Conservation (phyloP, 1,284 basidiomycete genomes). For the Marasmius fiardii region DNA sequence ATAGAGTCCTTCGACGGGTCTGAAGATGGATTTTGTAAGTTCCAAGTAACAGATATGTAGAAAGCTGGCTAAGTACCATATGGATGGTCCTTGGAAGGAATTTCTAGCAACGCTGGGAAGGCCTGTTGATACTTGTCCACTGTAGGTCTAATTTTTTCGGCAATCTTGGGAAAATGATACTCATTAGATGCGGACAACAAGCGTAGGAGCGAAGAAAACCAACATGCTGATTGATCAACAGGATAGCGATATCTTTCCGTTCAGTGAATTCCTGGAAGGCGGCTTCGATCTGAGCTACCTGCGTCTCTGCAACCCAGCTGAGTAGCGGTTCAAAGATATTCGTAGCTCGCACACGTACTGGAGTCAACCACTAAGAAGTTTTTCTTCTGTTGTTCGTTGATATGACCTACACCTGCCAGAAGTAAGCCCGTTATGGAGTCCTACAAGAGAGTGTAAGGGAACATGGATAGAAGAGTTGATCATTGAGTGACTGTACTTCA, state of each 20-base stretch:
- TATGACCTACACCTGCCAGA: slow-evolving; percentile 88
- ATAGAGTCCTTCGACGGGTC: slow-evolving; percentile 96
- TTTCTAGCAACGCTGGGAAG: slow-evolving; percentile 96
- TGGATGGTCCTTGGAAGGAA: slow-evolving; percentile 93
- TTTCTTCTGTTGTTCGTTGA: slow-evolving; percentile 88
- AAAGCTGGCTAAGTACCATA: slow-evolving; percentile 57
- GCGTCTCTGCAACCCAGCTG: slow-evolving; percentile 64
- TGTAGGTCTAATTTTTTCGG: slow-evolving; percentile 93
- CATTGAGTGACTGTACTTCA: slow-evolving; percentile 58
- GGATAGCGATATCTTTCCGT: slow-evolving; percentile 90
- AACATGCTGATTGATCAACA: slow-evolving; percentile 97
- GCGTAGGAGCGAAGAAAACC: slow-evolving; percentile 24
- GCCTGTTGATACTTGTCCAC: slow-evolving; percentile 95
- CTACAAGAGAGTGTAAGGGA: slow-evolving; percentile 35
- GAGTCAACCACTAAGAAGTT: slow-evolving; percentile 93
- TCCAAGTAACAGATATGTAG: background rate
- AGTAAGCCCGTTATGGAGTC: slow-evolving; percentile 94
- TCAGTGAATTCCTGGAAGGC: slow-evolving; percentile 92
- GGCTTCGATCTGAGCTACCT: slow-evolving; percentile 82
- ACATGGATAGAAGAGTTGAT: background rate
- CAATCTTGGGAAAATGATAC: slow-evolving; percentile 55
- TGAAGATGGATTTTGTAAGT: background rate
- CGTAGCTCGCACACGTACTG: slow-evolving; percentile 49
- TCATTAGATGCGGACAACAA: slow-evolving; percentile 10
- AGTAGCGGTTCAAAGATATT: slow-evolving; percentile 3